Evolutionary conservation across 2,329 filamentous ascomycete species (phyloP), one percentile per base, ranked within the genome.

Genomic region (Phaeosphaeriaceae sp.): DNA sequence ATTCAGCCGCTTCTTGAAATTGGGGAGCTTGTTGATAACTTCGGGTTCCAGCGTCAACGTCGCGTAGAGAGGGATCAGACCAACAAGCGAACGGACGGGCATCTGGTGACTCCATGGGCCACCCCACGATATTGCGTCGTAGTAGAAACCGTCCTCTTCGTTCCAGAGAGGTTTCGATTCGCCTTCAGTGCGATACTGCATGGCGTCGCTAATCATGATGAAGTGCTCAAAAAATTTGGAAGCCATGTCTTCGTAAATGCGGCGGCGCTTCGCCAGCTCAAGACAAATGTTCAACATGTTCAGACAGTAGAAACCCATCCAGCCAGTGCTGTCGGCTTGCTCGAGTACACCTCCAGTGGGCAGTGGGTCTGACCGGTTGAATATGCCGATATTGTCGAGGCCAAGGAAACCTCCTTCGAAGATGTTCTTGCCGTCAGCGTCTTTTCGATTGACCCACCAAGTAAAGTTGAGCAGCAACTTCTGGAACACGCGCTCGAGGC

Each of bases 211-310:
- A 77, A 98, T 98, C 77, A 97, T 89, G 73, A 98, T 91, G 80
- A 98, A 98, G 74, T 98, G 95, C 81, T 98, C 95, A 71, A 98
- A 98, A 83, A 98, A 98, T 79, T 98, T 98, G 51, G 93, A 96
- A 1, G 94, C 93, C 81, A 98, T 89, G 73, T 98, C 94, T 82
- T 98, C 94, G 77, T 98, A 98, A 56, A 90, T 97, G 42, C 93
- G 89, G 47, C 95, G 89, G 76, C 97, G 92, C 81, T 98, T 98
- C 58, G 94, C 93, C 66, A 98, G 85, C 80, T 98, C 95, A 13
- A 98, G 85, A 15, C 93, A 89, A 72, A 98, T 98, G 80, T 98
- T 98, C 72, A 98, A 85, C 94, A 98, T 98, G 80, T 89, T 93
- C 62, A 98, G 81, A 72, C 91, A 97, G 82, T 96, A 98, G 78